These are phyloP conservation scores for Cryptococcus maquisensis DNA, from an alignment of 1,284 basidiomycete genomes.

Conservation along the genomic window DNA sequence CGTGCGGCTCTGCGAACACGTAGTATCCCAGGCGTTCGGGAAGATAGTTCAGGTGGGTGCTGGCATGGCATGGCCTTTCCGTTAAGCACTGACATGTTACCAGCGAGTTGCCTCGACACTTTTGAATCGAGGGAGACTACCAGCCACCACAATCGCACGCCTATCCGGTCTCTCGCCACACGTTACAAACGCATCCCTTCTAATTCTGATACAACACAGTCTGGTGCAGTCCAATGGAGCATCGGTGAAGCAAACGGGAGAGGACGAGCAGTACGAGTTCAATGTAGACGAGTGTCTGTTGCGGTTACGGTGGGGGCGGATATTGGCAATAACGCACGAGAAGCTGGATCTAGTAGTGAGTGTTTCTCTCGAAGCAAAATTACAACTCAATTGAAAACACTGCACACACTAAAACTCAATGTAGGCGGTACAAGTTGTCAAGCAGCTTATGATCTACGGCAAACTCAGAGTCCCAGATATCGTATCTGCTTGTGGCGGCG, in stretches of 20 bases:
- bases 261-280: slow-evolving; percentile 60
- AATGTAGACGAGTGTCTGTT: slow-evolving; percentile 74
- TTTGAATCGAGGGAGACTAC: slow-evolving; percentile 78
- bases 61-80: neutral
- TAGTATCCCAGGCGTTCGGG: slow-evolving; percentile 46
- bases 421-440: slow-evolving; percentile 68
- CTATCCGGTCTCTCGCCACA: slow-evolving; percentile 66
- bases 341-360: slow-evolving; percentile 61
- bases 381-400: neutral
- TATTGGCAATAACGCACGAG: slow-evolving; percentile 67
- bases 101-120: slow-evolving; percentile 76
- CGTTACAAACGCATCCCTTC: slow-evolving; percentile 59
- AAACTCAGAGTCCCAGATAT: slow-evolving; percentile 64
- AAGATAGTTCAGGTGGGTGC: slow-evolving; percentile 41
- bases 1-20: slow-evolving; percentile 48
- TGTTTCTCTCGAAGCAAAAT: no score
- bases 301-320: slow-evolving; percentile 71
- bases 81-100: neutral
- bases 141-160: slow-evolving; percentile 57
- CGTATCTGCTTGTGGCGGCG: slow-evolving; percentile 13
- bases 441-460: slow-evolving; percentile 74
- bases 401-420: neutral
- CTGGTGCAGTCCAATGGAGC: slow-evolving; percentile 75
- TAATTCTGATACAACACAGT: slow-evolving; percentile 89
- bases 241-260: slow-evolving; percentile 53